These are phyloP conservation scores for Phyllosticta ampelicida DNA, from an alignment of 2,329 filamentous ascomycete genomes.

Conservation along the genomic window DNA sequence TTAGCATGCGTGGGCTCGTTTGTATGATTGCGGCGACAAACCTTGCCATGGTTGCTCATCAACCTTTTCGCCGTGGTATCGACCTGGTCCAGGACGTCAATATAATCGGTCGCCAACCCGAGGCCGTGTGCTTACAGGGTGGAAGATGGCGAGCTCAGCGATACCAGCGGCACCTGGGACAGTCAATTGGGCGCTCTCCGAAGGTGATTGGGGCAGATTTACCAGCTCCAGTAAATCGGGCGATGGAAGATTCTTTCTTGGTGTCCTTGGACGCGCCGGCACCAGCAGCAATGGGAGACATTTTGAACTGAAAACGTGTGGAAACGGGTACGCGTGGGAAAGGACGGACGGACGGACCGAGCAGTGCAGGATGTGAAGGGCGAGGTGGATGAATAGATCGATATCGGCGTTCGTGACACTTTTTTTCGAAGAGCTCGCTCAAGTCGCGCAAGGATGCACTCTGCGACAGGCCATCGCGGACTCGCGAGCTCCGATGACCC, in stretches of 20 bases:
- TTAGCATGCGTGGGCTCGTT: conserved; percentile 13
- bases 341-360: neutral
- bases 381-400: neutral
- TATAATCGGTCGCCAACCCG: conserved; percentile 13
- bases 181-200: conserved; percentile 12
- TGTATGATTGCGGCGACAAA: conserved; percentile 22
- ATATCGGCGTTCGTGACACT: conserved; percentile 9
- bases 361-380: neutral
- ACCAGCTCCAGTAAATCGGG: conserved; percentile 89
- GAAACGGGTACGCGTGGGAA: conserved; percentile 1
- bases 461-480: neutral
- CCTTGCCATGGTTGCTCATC: conserved; percentile 91
- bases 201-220: conserved; percentile 18
- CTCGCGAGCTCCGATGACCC: neutral
- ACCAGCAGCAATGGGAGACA: conserved; percentile 5
- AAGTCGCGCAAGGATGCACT: conserved; percentile 9
- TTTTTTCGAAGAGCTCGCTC: conserved; percentile 8
- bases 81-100: conserved; percentile 48
- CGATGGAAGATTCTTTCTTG: conserved; percentile 81
- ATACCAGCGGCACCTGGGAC: conserved; percentile 75
- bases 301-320: neutral
- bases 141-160: conserved; percentile 85
- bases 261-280: conserved; percentile 42
- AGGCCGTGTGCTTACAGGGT: conserved; percentile 49
- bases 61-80: conserved; percentile 97